Evolutionary conservation across 2,329 filamentous ascomycete species (phyloP).

Genomic region (Hymenoscyphus occultus): DNA sequence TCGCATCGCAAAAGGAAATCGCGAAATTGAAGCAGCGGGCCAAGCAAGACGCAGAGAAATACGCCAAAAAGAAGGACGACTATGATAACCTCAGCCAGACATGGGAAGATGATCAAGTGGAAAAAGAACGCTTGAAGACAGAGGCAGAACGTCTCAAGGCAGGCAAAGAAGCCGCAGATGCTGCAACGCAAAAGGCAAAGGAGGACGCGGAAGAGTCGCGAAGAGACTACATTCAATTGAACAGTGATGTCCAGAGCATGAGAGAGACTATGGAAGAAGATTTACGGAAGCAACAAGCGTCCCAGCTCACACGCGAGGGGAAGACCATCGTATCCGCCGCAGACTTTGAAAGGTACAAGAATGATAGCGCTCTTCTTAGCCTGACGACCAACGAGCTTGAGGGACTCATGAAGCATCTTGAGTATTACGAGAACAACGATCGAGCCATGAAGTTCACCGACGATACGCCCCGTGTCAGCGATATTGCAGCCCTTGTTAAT

Average conservation of each 20-base stretch:
- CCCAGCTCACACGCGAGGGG: background rate
- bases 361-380: too few species aligned
- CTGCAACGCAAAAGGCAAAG: background rate
- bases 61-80: background rate
- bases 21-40: background rate
- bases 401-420: background rate
- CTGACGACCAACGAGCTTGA: background rate
- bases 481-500: background rate
- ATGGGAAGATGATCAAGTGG: background rate
- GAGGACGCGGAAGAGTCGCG: background rate
- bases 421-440: background rate
- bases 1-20: too few species aligned
- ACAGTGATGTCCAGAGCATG: background rate
- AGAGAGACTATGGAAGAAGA: background rate
- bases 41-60: background rate
- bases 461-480: background rate
- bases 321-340: background rate
- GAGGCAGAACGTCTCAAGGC: background rate
- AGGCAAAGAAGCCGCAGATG: background rate
- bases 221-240: background rate
- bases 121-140: background rate
- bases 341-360: background rate
- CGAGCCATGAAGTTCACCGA: background rate
- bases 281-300: background rate
- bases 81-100: background rate